Conservation (phyloP, 495 filamentous ascomycete species). For the Neurospora pannonica region DNA sequence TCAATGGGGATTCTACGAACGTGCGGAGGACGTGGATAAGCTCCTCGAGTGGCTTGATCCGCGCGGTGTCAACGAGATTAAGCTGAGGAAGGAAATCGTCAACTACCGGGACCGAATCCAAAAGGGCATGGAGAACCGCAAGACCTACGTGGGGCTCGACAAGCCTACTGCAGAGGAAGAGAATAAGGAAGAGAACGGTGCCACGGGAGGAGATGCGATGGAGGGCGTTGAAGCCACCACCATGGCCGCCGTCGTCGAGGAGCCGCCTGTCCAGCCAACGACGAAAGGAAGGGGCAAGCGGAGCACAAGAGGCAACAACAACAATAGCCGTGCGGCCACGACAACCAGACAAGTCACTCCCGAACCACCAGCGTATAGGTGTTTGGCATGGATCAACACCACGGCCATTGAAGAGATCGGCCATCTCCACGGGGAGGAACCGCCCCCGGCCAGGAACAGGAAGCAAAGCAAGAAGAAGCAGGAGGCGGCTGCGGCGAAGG, state of each 20-base stretch:
- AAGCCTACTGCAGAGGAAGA: conserved; percentile 34
- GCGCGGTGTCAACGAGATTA: conserved; percentile 71
- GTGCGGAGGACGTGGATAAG: conserved; percentile 62
- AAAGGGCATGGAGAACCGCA: conserved; percentile 68
- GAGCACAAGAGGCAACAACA: conserved; percentile 51
- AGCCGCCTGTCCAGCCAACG: conserved; percentile 3
- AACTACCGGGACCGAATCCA: conserved; percentile 67
- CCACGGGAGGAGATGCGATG: conserved; percentile 2
- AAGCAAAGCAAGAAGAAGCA: conserved; percentile 41
- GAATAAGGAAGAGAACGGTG: conserved; percentile 39
- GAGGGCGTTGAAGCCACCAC: conserved; percentile 7
- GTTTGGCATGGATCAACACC: conserved; percentile 73
- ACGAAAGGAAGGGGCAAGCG: conserved; percentile 51
- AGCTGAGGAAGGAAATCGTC: conserved; percentile 75
- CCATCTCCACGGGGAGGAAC: conserved; percentile 72
- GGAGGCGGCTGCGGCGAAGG: conserved; percentile 10
- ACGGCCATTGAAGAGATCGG: conserved; percentile 67
- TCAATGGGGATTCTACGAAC: conserved; percentile 88
- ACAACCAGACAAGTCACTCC: conserved; percentile 27
- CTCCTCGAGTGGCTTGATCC: conserved; percentile 83
- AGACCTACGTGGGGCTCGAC: conserved; percentile 53
- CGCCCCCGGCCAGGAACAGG: conserved; percentile 51
- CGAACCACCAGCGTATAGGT: conserved; percentile 48
- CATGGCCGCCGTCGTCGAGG: not conserved
- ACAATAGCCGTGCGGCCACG: conserved; percentile 48